These are phyloP conservation scores for Coniochaeta hoffmannii DNA, from an alignment of 2,329 filamentous ascomycete genomes.

Conservation along the genomic window DNA sequence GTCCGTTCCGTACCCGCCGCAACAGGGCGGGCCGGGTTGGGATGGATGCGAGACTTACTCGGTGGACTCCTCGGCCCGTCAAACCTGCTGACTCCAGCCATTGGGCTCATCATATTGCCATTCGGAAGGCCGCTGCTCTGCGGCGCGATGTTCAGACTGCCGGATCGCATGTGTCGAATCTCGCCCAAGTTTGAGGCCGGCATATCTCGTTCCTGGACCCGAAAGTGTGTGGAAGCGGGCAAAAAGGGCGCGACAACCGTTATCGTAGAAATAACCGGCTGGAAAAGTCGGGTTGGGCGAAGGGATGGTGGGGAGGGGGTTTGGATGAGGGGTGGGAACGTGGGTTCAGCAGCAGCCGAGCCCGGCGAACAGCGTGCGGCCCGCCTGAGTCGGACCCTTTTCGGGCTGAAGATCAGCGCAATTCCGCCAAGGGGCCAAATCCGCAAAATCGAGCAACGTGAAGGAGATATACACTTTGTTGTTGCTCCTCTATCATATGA, in stretches of 20 bases:
- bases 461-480: no score
- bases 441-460: no score
- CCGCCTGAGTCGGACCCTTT: not conserved
- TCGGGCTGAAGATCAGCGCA: not conserved
- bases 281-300: not conserved
- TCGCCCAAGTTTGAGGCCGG: conserved; percentile 18
- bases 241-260: not conserved
- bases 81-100: conserved; percentile 35
- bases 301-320: not conserved
- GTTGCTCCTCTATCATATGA: no score
- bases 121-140: conserved; percentile 19
- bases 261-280: not conserved
- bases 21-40: not conserved
- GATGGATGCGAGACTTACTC: conserved; percentile 36
- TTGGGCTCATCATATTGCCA: conserved; percentile 27
- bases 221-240: conserved; percentile 1
- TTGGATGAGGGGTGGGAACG: not conserved
- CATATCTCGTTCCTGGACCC: conserved; percentile 13
- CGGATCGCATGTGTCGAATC: conserved; percentile 43
- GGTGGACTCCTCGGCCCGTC: conserved; percentile 57
- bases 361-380: not conserved
- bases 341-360: no score
- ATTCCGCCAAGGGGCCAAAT: not conserved
- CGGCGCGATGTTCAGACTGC: conserved; percentile 47
- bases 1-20: conserved; percentile 1